Percentiles rank a stretch among this genome's conserved stretches.
These are phyloP conservation scores for Rhizopogon salebrosus DNA, from an alignment of 768 basidiomycete species.

Conservation along the genomic window DNA sequence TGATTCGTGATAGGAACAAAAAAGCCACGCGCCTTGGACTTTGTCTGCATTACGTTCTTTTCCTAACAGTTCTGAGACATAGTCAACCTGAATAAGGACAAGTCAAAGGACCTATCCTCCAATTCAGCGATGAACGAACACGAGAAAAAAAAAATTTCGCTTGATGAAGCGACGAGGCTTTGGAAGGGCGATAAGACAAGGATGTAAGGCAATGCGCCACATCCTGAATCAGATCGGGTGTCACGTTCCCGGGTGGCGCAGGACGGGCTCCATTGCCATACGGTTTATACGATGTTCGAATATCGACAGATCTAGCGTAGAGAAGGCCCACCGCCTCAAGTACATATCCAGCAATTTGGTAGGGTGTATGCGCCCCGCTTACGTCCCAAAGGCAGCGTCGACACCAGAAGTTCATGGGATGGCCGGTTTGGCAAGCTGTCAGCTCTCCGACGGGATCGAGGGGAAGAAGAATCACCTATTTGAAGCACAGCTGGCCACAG, in stretches of 20 bases:
- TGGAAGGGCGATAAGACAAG: neutral
- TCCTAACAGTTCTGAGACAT: neutral
- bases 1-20: conserved; percentile 16
- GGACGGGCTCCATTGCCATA: neutral
- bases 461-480: neutral
- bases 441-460: neutral
- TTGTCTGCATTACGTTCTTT: conserved; percentile 1
- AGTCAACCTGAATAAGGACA: neutral
- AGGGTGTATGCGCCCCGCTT: neutral
- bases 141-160: neutral
- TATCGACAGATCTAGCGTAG: neutral
- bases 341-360: neutral
- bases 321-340: neutral
- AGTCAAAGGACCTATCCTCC: neutral
- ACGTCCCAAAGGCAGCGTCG: neutral
- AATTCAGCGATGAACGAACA: neutral
- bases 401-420: neutral
- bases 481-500: neutral
- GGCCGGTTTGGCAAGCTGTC: neutral
- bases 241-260: neutral
- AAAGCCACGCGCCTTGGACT: conserved; percentile 19
- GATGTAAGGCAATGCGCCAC: neutral
- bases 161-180: neutral
- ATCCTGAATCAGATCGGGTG: neutral
- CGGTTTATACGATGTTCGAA: neutral